Conservation (phyloP, 2,329 filamentous ascomycete genomes). For the Monosporascus sp. region DNA sequence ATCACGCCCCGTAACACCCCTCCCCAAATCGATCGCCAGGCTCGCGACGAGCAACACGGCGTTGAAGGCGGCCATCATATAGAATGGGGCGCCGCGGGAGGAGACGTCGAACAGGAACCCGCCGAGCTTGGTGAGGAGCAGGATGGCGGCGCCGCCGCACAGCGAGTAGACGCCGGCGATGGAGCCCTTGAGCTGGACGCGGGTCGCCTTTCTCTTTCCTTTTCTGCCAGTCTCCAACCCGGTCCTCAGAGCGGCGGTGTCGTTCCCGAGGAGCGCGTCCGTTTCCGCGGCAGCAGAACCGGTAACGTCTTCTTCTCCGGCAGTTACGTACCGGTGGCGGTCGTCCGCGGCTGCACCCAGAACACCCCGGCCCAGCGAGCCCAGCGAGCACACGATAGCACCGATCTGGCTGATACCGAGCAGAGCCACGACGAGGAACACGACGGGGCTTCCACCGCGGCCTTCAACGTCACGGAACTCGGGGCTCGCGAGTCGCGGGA, state of each 20-base stretch:
- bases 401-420: conserved; percentile 94
- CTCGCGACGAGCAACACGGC: conserved; percentile 59
- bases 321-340: too few species aligned
- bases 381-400: conserved; percentile 92
- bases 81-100: conserved; percentile 78
- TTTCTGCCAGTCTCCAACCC: conserved; percentile 8
- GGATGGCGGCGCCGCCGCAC: conserved; percentile 82
- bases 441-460: conserved; percentile 59
- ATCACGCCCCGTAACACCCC: too few species aligned
- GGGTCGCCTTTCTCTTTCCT: conserved; percentile 29
- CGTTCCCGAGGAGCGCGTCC: conserved; percentile 27
- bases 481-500: conserved; percentile 73
- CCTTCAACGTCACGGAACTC: conserved; percentile 62
- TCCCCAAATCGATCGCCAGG: conserved; percentile 42
- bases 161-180: conserved; percentile 94
- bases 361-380: conserved; percentile 77
- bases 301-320: conserved; percentile 7
- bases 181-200: conserved; percentile 74
- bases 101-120: conserved; percentile 78
- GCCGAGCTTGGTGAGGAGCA: conserved; percentile 86
- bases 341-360: too few species aligned
- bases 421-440: conserved; percentile 73
- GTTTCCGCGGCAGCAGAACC: conserved; percentile 20
- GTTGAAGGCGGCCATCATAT: conserved; percentile 90
- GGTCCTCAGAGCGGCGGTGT: not conserved